Percentiles rank a stretch among this genome's conserved stretches.
Evolutionary conservation across 176 grass and related monocot species (phyloP).

Genomic region (Oryza rufipogon): DNA sequence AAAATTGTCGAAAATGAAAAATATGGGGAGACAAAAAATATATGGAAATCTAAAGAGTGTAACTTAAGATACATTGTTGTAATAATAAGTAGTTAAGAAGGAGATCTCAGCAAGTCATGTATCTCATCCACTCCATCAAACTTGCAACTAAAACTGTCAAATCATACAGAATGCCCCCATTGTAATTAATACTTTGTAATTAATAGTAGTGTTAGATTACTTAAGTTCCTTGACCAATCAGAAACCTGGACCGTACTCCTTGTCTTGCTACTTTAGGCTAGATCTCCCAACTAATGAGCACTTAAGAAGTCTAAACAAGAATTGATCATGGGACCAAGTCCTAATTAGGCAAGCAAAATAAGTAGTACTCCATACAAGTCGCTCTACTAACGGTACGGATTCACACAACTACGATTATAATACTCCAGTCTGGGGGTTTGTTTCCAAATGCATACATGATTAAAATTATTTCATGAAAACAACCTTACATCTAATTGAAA

Average conservation of each 20-base stretch:
- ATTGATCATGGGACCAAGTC: constrained; percentile 7
- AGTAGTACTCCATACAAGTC: constrained; percentile 12
- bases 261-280: constrained; percentile 31
- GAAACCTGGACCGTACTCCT: constrained; percentile 4
- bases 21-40: background rate
- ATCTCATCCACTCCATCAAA: constrained; percentile 52
- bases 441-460: constrained; percentile 24
- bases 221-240: constrained; percentile 18
- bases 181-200: background rate
- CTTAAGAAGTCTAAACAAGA: constrained; percentile 27
- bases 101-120: constrained; percentile 5
- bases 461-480: constrained; percentile 1
- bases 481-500: constrained; percentile 14
- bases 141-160: constrained; percentile 43
- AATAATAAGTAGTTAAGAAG: background rate
- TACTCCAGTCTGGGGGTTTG: background rate
- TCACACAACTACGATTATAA: background rate
- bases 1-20: background rate
- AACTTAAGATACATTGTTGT: constrained; percentile 12
- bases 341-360: constrained; percentile 32
- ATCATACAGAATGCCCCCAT: constrained; percentile 30
- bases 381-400: constrained; percentile 49
- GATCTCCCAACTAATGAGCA: constrained; percentile 13
- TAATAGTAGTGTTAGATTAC: background rate
- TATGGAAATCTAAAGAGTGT: constrained; percentile 17